A percentile compares a stretch with the other conserved stretches of the same genome.
Conservation (phyloP, 2,329 filamentous ascomycete species). For the Dothistroma pini region DNA sequence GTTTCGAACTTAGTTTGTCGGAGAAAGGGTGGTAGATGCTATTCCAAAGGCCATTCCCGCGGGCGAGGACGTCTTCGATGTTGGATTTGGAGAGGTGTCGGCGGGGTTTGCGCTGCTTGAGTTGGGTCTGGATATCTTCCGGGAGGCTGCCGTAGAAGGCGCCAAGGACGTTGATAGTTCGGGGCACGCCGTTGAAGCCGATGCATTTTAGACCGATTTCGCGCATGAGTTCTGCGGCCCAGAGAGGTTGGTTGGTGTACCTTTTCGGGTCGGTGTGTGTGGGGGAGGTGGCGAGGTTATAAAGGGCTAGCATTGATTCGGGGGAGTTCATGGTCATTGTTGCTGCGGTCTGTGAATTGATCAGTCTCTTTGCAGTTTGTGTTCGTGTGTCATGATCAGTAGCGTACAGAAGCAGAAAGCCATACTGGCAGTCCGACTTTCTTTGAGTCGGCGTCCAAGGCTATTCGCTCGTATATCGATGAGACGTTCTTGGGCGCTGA, state of each 20-base stretch:
- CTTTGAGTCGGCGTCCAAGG: conserved; percentile 58
- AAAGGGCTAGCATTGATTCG: conserved; percentile 64
- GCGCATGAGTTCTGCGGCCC: conserved; percentile 67
- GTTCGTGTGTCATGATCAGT: neutral
- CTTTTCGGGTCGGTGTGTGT: conserved; percentile 20
- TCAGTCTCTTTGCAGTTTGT: neutral
- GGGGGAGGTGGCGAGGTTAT: conserved; percentile 42
- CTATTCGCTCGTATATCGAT: conserved; percentile 62
- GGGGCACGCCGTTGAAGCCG: conserved; percentile 71
- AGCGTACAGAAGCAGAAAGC: conserved; percentile 60
- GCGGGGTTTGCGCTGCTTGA: conserved; percentile 39
- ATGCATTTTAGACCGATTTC: conserved; percentile 75
- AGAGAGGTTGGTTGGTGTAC: conserved; percentile 38
- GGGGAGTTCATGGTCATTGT: conserved; percentile 86
- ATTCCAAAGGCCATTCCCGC: conserved; percentile 68
- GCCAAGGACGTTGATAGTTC: conserved; percentile 77
- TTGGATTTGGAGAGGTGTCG: conserved; percentile 39
- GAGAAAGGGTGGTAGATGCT: conserved; percentile 74
- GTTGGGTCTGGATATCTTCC: conserved; percentile 47
- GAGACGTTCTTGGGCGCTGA: conserved; percentile 61
- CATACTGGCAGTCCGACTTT: conserved; percentile 62
- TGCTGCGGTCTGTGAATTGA: conserved; percentile 61
- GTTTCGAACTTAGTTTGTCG: conserved; percentile 64
- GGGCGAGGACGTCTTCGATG: conserved; percentile 51
- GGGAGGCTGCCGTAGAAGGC: conserved; percentile 65